These are phyloP conservation scores for Pseudocercospora eumusae DNA, from an alignment of 2,329 filamentous ascomycete species.

Conservation along the genomic window DNA sequence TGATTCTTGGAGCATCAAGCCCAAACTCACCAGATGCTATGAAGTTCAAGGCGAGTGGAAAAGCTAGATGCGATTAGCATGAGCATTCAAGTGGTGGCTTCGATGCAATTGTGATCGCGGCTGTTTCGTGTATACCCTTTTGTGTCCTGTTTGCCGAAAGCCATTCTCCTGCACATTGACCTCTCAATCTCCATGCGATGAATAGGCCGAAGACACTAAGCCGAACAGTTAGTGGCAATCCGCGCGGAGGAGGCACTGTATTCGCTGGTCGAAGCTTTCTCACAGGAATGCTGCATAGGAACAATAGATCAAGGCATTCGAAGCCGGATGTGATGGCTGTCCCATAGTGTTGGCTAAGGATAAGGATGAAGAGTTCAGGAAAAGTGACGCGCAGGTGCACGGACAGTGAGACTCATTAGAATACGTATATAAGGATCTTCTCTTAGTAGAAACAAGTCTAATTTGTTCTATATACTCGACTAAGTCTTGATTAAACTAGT, in stretches of 20 bases:
- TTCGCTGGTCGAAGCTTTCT: not conserved
- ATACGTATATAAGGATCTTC: too few species aligned
- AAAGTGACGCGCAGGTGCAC: not conserved
- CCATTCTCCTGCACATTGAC: constrained; percentile 70
- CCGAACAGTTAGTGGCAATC: constrained; percentile 36
- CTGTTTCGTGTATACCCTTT: constrained; percentile 60
- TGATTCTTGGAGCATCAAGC: constrained; percentile 14
- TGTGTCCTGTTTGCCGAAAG: constrained; percentile 78
- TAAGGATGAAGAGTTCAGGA: not conserved
- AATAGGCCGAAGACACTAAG: constrained; percentile 63
- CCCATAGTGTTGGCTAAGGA: constrained; percentile 58
- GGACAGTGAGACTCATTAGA: too few species aligned
- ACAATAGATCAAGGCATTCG: constrained; percentile 80
- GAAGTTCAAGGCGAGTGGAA: constrained; percentile 83
- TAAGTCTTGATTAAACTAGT: too few species aligned
- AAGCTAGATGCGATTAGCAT: constrained; percentile 54
- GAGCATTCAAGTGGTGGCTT: constrained; percentile 37
- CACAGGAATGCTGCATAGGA: constrained; percentile 78
- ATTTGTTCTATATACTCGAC: too few species aligned
- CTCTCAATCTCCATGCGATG: constrained; percentile 58
- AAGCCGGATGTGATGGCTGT: constrained; percentile 71
- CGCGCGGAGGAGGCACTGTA: constrained; percentile 25
- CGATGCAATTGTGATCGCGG: not conserved
- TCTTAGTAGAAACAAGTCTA: too few species aligned
- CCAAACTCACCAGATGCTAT: constrained; percentile 83